Conservation (phyloP, 2,329 filamentous ascomycete species). For the Trichothecium roseum region DNA sequence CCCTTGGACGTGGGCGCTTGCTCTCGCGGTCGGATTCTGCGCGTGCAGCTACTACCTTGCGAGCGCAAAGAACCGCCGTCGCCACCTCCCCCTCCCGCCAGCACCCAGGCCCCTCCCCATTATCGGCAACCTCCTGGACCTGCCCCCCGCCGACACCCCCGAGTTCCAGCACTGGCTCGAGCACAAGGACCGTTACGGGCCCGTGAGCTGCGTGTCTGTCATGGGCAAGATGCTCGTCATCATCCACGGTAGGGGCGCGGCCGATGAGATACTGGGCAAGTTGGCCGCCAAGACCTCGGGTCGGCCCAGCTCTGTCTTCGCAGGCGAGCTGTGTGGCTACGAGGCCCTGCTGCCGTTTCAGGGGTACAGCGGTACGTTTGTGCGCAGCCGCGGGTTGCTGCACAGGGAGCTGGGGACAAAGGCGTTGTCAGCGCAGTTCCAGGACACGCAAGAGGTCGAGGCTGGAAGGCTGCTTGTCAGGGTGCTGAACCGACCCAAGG, state of each 20-base stretch:
- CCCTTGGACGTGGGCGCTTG: no score
- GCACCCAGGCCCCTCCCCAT: constrained; percentile 24
- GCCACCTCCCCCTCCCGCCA: constrained; percentile 9
- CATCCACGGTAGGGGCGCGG: constrained; percentile 24
- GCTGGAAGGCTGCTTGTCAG: constrained; percentile 13
- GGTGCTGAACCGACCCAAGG: constrained; percentile 10
- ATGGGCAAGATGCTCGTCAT: constrained; percentile 25
- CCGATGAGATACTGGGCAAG: constrained; percentile 21
- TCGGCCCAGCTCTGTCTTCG: constrained; percentile 6
- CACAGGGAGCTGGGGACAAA: constrained; percentile 18
- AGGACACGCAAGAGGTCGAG: constrained; percentile 15
- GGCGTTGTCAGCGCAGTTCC: constrained; percentile 7
- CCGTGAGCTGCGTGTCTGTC: constrained; percentile 12
- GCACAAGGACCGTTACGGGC: constrained; percentile 20
- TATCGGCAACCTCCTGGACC: constrained; percentile 33
- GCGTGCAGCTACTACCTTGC: no score
- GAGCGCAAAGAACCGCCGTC: no score
- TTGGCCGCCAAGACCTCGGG: constrained; percentile 10
- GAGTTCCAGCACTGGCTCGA: constrained; percentile 23
- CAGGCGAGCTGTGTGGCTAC: constrained; percentile 14
- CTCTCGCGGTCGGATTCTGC: no score
- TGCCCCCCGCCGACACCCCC: constrained; percentile 20
- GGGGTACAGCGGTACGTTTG: no score
- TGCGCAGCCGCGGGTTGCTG: no score
- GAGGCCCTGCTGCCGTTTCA: no score